These are phyloP conservation scores for Aspergillus caelatus DNA, from an alignment of 2,329 filamentous ascomycete species.

Conservation along the genomic window DNA sequence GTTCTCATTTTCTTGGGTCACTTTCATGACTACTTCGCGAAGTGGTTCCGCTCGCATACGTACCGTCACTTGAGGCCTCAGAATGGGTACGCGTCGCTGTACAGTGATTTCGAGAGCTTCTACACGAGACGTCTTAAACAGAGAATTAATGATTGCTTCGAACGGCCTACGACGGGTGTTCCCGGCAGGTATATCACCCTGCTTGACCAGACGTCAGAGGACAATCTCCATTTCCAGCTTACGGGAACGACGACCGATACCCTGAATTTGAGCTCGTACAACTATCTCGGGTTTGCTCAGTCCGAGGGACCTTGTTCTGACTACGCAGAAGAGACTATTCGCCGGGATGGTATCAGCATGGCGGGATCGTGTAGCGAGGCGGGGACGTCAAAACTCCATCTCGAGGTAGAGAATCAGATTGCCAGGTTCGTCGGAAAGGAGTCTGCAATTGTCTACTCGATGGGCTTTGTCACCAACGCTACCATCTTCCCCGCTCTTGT, in stretches of 20 bases:
- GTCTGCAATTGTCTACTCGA: slow-evolving; percentile 90
- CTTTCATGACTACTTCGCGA: slow-evolving; percentile 91
- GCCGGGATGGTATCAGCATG: slow-evolving; percentile 78
- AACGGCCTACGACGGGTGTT: slow-evolving; percentile 84
- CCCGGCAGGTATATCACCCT: slow-evolving; percentile 89
- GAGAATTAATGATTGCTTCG: slow-evolving; percentile 92
- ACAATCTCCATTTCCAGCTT: slow-evolving; percentile 83
- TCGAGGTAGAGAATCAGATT: slow-evolving; percentile 84
- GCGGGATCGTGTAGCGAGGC: slow-evolving; percentile 77
- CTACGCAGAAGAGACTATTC: slow-evolving; percentile 78
- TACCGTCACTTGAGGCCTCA: slow-evolving; percentile 77
- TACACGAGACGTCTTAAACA: slow-evolving; percentile 88
- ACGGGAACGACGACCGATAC: slow-evolving; percentile 88
- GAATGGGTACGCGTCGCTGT: slow-evolving; percentile 88
- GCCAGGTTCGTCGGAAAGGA: slow-evolving; percentile 91
- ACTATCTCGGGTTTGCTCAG: slow-evolving; percentile 95
- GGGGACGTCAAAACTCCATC: slow-evolving; percentile 78
- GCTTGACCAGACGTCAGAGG: slow-evolving; percentile 81
- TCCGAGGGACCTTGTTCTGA: slow-evolving; percentile 94
- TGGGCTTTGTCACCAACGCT: slow-evolving; percentile 97
- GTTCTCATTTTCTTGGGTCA: slow-evolving; percentile 91
- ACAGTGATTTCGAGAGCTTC: slow-evolving; percentile 97
- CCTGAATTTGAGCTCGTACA: slow-evolving; percentile 97
- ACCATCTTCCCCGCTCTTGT: slow-evolving; percentile 87
- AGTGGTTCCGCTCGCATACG: slow-evolving; percentile 79